These are phyloP conservation scores for Suillus subaureus DNA, from an alignment of 768 basidiomycete genomes.

Conservation along the genomic window DNA sequence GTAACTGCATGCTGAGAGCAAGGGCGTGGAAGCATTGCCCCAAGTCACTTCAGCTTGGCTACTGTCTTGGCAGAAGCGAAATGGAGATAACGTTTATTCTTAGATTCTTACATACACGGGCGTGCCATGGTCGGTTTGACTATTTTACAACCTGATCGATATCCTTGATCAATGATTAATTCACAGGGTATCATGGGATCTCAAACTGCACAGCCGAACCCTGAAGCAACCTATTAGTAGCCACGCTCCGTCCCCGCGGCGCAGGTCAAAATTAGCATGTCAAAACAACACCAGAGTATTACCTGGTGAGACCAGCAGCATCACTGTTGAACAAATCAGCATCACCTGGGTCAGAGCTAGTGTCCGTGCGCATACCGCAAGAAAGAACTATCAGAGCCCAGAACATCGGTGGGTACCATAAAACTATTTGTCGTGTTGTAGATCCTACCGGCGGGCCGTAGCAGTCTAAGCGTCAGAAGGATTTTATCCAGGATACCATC, in stretches of 20 bases:
- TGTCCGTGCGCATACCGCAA: constrained; percentile 65
- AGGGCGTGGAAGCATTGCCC: neutral
- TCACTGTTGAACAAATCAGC: constrained; percentile 61
- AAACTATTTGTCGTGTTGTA: neutral
- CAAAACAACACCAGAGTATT: neutral
- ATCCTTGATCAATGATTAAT: too few species aligned
- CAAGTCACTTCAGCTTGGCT: neutral
- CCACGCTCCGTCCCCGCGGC: constrained; percentile 26
- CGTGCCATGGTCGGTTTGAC: neutral
- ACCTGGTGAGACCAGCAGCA: constrained; percentile 43
- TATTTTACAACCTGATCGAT: too few species aligned
- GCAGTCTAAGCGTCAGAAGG: constrained; percentile 61
- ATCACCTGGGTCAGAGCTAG: constrained; percentile 60
- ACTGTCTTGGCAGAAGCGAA: neutral
- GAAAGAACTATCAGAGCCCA: constrained; percentile 44
- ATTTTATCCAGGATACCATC: constrained; percentile 66
- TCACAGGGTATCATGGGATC: neutral
- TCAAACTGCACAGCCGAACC: neutral
- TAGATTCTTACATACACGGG: neutral
- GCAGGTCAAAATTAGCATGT: neutral
- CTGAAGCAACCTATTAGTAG: neutral
- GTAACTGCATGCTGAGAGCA: neutral
- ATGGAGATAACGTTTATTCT: neutral
- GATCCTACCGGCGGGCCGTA: constrained; percentile 44
- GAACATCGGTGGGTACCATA: constrained; percentile 3